Percentiles rank a stretch among this genome's conserved stretches.
Evolutionary conservation across 2,329 filamentous ascomycete species (phyloP).

Genomic region (Cryphonectria japonica): DNA sequence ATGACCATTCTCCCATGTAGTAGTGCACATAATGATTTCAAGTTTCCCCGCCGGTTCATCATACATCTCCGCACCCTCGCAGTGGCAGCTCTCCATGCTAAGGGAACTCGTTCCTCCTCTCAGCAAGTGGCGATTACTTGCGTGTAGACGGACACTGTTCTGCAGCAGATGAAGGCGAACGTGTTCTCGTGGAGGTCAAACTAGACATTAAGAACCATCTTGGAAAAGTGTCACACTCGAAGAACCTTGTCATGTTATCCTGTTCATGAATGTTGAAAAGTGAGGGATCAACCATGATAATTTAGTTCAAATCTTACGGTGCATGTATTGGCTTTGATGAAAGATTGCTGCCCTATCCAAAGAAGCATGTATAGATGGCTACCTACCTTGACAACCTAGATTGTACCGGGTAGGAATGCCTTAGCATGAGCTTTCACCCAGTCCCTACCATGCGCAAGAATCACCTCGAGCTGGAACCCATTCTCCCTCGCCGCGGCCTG

Average conservation of each 20-base stretch:
- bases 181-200: neutral
- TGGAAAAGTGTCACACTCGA: too few species aligned
- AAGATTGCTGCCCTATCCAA: neutral
- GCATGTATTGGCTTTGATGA: too few species aligned
- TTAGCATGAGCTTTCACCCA: slow-evolving; percentile 44
- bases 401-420: slow-evolving; percentile 20
- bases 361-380: neutral
- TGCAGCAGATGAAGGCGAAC: neutral
- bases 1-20: neutral
- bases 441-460: slow-evolving; percentile 54
- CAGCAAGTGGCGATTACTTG: neutral
- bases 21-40: neutral
- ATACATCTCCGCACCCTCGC: neutral
- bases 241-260: too few species aligned
- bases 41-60: neutral
- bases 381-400: neutral
- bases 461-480: slow-evolving; percentile 47
- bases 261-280: too few species aligned
- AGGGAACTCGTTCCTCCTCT: neutral
- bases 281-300: too few species aligned
- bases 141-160: neutral
- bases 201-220: neutral
- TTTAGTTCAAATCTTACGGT: too few species aligned
- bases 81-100: neutral
- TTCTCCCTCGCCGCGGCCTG: slow-evolving; percentile 35